Evolutionary conservation across 2,329 filamentous ascomycete species (phyloP).

Genomic region (Hypoxylon sp.): DNA sequence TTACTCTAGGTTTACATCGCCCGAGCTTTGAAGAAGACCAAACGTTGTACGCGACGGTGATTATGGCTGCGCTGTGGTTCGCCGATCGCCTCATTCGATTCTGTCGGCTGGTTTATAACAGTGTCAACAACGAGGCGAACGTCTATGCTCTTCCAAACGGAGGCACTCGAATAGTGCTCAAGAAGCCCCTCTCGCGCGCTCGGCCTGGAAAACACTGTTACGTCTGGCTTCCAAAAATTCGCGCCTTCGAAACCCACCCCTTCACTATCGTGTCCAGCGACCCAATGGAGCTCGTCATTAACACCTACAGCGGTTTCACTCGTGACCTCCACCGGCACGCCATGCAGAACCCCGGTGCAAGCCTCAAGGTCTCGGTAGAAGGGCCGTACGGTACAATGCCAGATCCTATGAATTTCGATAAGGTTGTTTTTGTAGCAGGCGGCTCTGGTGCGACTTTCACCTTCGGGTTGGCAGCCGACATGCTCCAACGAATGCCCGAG

Average conservation of each 20-base stretch:
- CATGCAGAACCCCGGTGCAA: constrained; percentile 60
- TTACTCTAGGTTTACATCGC: constrained; percentile 59
- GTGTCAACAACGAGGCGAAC: constrained; percentile 56
- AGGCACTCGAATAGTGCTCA: constrained; percentile 61
- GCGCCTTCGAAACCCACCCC: constrained; percentile 70
- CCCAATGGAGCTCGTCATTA: constrained; percentile 70
- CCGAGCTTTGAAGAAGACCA: constrained; percentile 54
- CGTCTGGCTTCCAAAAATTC: constrained; percentile 71
- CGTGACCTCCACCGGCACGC: constrained; percentile 66
- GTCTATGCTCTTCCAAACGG: constrained; percentile 59
- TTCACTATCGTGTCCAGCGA: constrained; percentile 69
- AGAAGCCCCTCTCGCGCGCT: constrained; percentile 59
- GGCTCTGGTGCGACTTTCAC: constrained; percentile 72
- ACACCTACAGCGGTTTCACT: constrained; percentile 71
- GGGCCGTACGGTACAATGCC: constrained; percentile 70
- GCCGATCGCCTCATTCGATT: constrained; percentile 59
- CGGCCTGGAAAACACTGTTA: constrained; percentile 72
- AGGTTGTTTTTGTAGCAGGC: constrained; percentile 69
- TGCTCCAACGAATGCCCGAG: constrained; percentile 58
- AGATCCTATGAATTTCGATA: constrained; percentile 64
- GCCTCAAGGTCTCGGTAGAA: constrained; percentile 66
- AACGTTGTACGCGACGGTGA: constrained; percentile 55
- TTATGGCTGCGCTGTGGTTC: constrained; percentile 58
- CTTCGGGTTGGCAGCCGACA: constrained; percentile 62
- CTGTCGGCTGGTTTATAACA: constrained; percentile 53